Evolutionary conservation across 352 stramenopile genomes (phyloP).

Genomic region (Phytophthora pinifolia): DNA sequence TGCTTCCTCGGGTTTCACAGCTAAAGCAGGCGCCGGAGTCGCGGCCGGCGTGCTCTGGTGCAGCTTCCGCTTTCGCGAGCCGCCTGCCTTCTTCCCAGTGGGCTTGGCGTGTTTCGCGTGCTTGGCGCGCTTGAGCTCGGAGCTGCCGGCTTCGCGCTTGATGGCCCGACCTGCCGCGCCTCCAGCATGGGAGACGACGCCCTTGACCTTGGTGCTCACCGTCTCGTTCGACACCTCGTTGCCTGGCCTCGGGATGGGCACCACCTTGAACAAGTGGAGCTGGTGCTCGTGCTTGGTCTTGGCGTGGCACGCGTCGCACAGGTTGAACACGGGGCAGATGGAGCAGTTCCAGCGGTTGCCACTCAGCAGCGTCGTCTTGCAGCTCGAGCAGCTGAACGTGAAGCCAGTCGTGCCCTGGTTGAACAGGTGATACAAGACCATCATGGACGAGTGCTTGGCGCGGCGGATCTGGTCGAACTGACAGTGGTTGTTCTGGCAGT

Average conservation of each 20-base stretch:
- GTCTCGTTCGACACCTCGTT: slow-evolving; percentile 41
- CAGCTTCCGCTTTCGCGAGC: slow-evolving; percentile 74
- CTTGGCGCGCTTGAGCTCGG: slow-evolving; percentile 51
- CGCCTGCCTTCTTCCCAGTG: slow-evolving; percentile 30
- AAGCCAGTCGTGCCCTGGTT: slow-evolving; percentile 97
- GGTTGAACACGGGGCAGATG: slow-evolving; percentile 95
- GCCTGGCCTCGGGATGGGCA: slow-evolving; percentile 73
- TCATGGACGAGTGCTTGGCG: slow-evolving; percentile 87
- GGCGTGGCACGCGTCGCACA: slow-evolving; percentile 93
- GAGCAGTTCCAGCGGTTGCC: slow-evolving; percentile 96
- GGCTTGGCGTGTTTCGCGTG: slow-evolving; percentile 29
- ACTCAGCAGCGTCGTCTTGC: slow-evolving; percentile 93
- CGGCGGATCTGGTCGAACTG: slow-evolving; percentile 81
- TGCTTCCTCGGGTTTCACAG: slow-evolving; percentile 11
- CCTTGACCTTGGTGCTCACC: slow-evolving; percentile 34
- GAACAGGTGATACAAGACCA: slow-evolving; percentile 87
- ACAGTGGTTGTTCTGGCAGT: slow-evolving; percentile 89
- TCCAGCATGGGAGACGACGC: slow-evolving; percentile 31
- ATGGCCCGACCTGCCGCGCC: slow-evolving; percentile 26
- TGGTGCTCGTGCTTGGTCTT: slow-evolving; percentile 93
- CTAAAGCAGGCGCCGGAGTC: slow-evolving; percentile 8
- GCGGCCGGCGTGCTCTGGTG: slow-evolving; percentile 40
- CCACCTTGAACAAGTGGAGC: slow-evolving; percentile 93
- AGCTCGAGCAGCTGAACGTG: slow-evolving; percentile 95
- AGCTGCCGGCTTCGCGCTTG: slow-evolving; percentile 47